phyloP scores from a whole-genome alignment of 179 eudicot genomes.

The Pouteria campechiana region DNA sequence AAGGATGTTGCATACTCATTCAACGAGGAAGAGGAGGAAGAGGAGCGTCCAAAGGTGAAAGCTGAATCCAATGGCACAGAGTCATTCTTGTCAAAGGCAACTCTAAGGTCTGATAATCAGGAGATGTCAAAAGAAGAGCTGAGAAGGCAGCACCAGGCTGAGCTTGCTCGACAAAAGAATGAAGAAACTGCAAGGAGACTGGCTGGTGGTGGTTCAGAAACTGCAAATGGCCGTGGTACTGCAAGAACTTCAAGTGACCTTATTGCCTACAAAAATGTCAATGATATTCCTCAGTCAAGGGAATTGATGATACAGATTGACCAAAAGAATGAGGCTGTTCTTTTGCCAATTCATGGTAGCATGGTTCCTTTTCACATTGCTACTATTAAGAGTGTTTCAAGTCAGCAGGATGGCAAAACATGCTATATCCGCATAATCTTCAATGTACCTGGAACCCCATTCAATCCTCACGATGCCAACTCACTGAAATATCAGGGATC shows the following conservation, averaged over 20 bases:
- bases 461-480: conserved; percentile 34
- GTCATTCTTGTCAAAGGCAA: conserved; percentile 31
- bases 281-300: conserved; percentile 46
- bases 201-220: conserved; percentile 43
- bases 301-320: conserved; percentile 63
- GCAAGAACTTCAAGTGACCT: conserved; percentile 36
- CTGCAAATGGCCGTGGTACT: conserved; percentile 24
- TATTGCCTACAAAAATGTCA: conserved; percentile 52
- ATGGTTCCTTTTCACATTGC: conserved; percentile 66
- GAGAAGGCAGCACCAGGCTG: conserved; percentile 56
- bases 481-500: conserved; percentile 40
- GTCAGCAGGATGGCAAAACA: conserved; percentile 50
- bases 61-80: conserved; percentile 12
- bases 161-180: conserved; percentile 60
- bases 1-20: conserved; percentile 48
- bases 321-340: conserved; percentile 50
- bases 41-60: conserved; percentile 31
- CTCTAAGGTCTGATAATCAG: conserved; percentile 44
- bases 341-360: conserved; percentile 51
- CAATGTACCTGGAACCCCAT: conserved; percentile 59
- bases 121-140: conserved; percentile 51
- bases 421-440: conserved; percentile 49
- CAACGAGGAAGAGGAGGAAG: conserved; percentile 42
- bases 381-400: conserved; percentile 43
- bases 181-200: conserved; percentile 67